Evolutionary conservation across 495 filamentous ascomycete species (phyloP).

Genomic region (Trichoderma reesei): DNA sequence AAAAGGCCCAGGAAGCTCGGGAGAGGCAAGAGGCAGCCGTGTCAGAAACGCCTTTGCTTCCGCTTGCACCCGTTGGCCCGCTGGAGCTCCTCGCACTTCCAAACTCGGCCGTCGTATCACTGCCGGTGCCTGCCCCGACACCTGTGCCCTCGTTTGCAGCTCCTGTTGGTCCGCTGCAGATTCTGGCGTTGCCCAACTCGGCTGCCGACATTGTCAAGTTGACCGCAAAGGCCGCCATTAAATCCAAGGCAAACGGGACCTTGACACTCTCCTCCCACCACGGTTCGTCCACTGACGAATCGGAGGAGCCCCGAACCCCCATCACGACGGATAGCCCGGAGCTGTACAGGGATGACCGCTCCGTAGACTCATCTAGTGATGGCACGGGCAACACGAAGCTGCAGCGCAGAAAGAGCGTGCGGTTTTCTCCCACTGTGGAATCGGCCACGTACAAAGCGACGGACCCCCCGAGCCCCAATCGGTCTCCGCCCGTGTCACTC

Average conservation of each 20-base stretch:
- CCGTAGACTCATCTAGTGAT: constrained; percentile 5
- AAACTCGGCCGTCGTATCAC: constrained; percentile 16
- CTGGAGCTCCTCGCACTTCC: constrained; percentile 22
- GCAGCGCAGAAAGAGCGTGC: constrained; percentile 48
- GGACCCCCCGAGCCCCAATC: constrained; percentile 34
- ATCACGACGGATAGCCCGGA: not conserved
- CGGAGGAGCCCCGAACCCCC: not conserved
- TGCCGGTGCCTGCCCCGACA: not conserved
- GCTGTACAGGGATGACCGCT: not conserved
- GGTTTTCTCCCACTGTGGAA: constrained; percentile 52
- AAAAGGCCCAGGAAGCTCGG: not conserved
- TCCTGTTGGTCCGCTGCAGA: constrained; percentile 22
- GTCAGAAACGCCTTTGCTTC: not conserved
- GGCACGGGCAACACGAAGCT: constrained; percentile 8
- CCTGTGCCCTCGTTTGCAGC: constrained; percentile 17
- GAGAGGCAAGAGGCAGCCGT: not conserved
- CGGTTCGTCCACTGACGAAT: not conserved
- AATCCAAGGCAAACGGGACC: not conserved
- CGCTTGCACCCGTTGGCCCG: constrained; percentile 20
- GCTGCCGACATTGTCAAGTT: constrained; percentile 12
- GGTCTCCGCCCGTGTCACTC: constrained; percentile 1
- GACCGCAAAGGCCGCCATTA: not conserved
- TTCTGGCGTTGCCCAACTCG: constrained; percentile 26
- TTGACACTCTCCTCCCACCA: not conserved
- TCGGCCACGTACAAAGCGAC: constrained; percentile 42